Evolutionary conservation across 805 yeast genomes (phyloP).

Genomic region (Blastobotrys parvus): DNA sequence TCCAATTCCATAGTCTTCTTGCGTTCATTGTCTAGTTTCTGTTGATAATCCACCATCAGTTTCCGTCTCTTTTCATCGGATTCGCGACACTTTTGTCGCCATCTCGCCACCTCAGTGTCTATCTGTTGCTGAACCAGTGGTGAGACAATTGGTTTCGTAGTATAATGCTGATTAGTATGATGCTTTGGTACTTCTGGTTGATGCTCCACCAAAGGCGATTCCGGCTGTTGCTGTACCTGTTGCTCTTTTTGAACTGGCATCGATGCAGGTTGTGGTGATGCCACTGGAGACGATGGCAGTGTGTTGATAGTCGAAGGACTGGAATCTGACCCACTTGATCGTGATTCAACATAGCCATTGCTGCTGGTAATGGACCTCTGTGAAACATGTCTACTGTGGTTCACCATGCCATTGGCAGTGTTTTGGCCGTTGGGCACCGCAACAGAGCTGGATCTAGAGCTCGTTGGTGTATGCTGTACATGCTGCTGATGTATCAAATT

Average conservation of each 20-base stretch:
- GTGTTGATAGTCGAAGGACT: not conserved
- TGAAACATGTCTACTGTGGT: not conserved
- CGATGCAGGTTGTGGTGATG: not conserved
- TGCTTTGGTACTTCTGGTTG: no score
- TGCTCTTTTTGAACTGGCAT: not conserved
- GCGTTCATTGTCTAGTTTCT: constrained; percentile 18
- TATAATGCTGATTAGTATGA: not conserved
- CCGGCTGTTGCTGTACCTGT: no score
- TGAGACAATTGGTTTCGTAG: not conserved
- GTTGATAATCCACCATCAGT: constrained; percentile 17
- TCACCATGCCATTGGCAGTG: not conserved
- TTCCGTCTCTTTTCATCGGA: constrained; percentile 15
- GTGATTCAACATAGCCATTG: not conserved
- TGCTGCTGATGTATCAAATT: not conserved
- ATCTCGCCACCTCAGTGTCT: constrained; percentile 3
- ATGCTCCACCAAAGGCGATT: no score
- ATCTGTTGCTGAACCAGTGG: not conserved
- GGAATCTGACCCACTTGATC: not conserved
- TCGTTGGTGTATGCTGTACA: no score
- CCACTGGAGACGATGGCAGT: not conserved
- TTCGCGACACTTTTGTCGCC: constrained; percentile 11
- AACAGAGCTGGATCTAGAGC: no score
- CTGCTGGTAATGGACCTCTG: not conserved
- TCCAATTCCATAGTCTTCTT: constrained; percentile 13
- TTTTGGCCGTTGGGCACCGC: not conserved